Evolutionary conservation across 257 asterid genomes (phyloP), one percentile per base, ranked within the genome.

Genomic region (Striga asiatica): DNA sequence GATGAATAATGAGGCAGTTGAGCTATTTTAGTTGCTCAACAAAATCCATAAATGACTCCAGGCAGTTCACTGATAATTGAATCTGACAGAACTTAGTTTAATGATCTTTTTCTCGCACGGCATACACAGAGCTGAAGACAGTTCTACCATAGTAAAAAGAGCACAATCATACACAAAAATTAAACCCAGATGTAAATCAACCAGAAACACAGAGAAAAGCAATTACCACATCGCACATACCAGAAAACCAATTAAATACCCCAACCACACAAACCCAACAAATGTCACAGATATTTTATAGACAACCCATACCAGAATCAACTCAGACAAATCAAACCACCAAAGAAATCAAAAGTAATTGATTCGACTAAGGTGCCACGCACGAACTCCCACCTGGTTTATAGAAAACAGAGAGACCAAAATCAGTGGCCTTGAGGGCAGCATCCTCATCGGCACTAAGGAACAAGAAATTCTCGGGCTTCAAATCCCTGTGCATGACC

Each of bases 391-490:
- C n/a, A n/a, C 92, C 92, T 72, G 92, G 92, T 61, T 74, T 80
- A 54, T 79, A 82, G 69, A 82, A 82, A 24, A 79, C 87, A 39
- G 87, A 82, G 31, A 82, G 86, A 21, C 92, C 92, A 64, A 82
- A 82, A 76, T 82, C 87, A 41, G 87, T 82, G 19, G 92, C 82
- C 70, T 82, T 76, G 43, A 82, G 78, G 8, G 75, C 72, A 65
- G 92, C 86, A 74, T 82, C 92, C 34, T 82, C 84, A 28, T 72
- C 74, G 23, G 46, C 35, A 51, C 80, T 67, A 19, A 73, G 69
- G 32, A 82, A 79, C 71, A 82, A 74, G 84, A 82, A 82, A 45
- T 82, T 82, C 84, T 82, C 89, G 29, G 89, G 89, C 66, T 81
- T 81, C 54, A 81, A 74, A 59, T 81, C 89, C 56, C 89, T 74